These are phyloP conservation scores for Starmerella sp. DNA, from an alignment of 805 yeast species.

Conservation along the genomic window DNA sequence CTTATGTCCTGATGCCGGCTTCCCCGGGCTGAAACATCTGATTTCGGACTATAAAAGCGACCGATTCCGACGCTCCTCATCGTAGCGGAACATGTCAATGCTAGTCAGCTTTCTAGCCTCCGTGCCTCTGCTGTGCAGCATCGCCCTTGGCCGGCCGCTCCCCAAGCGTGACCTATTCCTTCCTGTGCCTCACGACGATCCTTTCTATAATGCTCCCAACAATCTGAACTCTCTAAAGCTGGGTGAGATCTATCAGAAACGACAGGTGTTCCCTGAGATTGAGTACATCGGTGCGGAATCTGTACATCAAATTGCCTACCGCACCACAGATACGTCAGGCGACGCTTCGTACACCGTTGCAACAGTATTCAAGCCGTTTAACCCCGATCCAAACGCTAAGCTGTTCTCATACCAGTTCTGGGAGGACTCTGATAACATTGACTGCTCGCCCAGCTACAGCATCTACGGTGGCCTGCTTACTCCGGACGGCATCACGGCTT, in stretches of 20 bases:
- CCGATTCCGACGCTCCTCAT: too few relatives aligned
- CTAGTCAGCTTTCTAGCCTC: too few relatives aligned
- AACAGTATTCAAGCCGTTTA: constrained; percentile 15
- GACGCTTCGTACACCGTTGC: constrained; percentile 14
- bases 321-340: constrained; percentile 12
- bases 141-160: background rate
- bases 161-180: background rate
- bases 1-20: too few relatives aligned
- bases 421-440: constrained; percentile 21
- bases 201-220: constrained; percentile 13
- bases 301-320: constrained; percentile 16
- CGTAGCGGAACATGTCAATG: too few relatives aligned
- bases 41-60: too few relatives aligned
- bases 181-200: constrained; percentile 11
- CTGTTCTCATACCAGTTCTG: constrained; percentile 23
- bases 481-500: constrained; percentile 6
- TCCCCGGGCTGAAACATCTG: too few relatives aligned
- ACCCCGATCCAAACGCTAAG: constrained; percentile 8
- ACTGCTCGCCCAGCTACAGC: constrained; percentile 25
- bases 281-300: background rate
- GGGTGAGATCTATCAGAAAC: constrained; percentile 12
- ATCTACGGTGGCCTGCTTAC: constrained; percentile 12
- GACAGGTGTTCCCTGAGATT: background rate
- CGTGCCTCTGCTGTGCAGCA: too few relatives aligned
- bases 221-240: background rate